Conservation (phyloP, 306 rosid genomes). For the Rosa lucieae region DNA sequence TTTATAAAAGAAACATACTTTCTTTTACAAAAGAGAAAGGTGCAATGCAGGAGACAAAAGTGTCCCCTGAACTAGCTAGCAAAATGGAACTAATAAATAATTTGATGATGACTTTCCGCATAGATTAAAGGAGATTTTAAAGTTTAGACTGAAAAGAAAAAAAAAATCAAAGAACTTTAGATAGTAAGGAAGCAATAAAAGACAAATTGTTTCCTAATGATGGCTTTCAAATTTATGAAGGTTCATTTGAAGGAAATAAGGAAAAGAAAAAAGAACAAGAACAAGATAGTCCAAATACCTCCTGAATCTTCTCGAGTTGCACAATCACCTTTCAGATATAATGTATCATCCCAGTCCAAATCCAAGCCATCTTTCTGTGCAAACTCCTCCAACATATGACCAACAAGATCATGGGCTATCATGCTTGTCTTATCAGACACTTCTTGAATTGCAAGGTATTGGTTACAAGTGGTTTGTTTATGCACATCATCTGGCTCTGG, state of each 20-base stretch:
- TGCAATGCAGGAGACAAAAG: not conserved
- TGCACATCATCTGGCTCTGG: constrained; percentile 16
- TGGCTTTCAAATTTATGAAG: not conserved
- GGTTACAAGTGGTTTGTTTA: constrained; percentile 32
- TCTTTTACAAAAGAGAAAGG: not conserved
- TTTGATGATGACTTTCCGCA: not conserved
- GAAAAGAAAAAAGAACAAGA: not conserved
- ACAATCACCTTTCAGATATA: constrained; percentile 39
- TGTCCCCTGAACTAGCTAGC: not conserved
- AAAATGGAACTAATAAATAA: not conserved
- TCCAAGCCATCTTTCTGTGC: constrained; percentile 44
- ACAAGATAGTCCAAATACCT: constrained; percentile 42
- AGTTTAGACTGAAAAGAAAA: not conserved
- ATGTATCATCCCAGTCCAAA: constrained; percentile 35
- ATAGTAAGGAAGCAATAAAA: not conserved
- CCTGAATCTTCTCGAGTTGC: constrained; percentile 37
- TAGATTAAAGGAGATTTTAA: not conserved
- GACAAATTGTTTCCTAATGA: not conserved
- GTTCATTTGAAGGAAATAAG: not conserved
- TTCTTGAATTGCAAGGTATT: constrained; percentile 65
- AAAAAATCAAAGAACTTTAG: not conserved
- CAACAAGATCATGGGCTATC: constrained; percentile 62
- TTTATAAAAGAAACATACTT: not conserved
- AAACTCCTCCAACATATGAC: constrained; percentile 56
- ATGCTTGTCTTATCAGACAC: constrained; percentile 74